phyloP scores from a whole-genome alignment of 768 basidiomycete genomes.

The Serendipita sp. region DNA sequence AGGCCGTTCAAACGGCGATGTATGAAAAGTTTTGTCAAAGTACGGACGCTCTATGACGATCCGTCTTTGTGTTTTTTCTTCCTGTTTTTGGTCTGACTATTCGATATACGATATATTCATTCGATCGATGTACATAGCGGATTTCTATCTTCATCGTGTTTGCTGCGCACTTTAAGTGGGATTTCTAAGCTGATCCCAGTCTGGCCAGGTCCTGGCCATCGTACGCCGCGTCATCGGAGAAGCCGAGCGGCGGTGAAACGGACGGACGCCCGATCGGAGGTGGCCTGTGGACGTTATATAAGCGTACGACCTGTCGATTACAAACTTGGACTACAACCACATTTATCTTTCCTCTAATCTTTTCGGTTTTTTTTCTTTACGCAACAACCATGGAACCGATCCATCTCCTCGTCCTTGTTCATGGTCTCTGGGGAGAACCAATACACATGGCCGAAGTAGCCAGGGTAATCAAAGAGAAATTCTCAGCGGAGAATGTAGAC shows the following conservation, averaged over 20 bases:
- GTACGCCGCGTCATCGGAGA: no score
- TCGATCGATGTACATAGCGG: no score
- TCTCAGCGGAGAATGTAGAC: constrained; percentile 13
- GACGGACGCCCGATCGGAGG: no score
- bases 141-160: no score
- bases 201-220: no score
- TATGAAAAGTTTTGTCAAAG: constrained; percentile 1
- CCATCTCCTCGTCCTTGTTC: constrained; percentile 11
- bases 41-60: not conserved
- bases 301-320: not conserved
- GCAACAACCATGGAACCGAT: not conserved
- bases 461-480: constrained; percentile 35
- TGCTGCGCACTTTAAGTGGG: no score
- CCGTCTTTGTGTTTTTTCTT: no score
- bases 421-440: constrained; percentile 70
- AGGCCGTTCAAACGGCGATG: not conserved
- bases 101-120: no score
- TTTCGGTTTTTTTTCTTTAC: not conserved
- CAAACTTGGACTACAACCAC: not conserved
- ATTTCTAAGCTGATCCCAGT: no score
- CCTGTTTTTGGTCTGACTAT: no score
- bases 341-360: not conserved
- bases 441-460: constrained; percentile 43
- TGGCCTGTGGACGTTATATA: not conserved
- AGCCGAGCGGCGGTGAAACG: no score